A percentile compares a stretch with the other conserved stretches of the same genome.
Evolutionary conservation across 805 yeast species (phyloP).

Genomic region (Naumovozyma baii): DNA sequence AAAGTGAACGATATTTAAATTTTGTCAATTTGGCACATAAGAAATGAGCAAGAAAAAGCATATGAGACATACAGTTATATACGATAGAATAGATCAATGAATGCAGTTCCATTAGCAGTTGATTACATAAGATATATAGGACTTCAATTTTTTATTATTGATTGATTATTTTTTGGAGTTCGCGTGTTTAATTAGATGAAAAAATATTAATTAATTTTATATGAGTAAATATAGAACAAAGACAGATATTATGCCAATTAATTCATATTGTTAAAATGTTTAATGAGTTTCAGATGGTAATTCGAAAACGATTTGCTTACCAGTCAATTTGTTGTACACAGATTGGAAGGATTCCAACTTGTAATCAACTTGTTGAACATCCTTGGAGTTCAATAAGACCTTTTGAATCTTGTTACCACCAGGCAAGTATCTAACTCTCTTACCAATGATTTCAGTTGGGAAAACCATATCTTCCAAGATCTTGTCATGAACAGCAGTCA

Average conservation of each 20-base stretch:
- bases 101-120: too few relatives aligned
- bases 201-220: slow-evolving; percentile 5
- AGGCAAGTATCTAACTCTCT: slow-evolving; percentile 97
- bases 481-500: slow-evolving; percentile 97
- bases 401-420: slow-evolving; percentile 99
- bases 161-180: neutral
- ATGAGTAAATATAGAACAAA: slow-evolving; percentile 6
- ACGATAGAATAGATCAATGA: too few relatives aligned
- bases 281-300: slow-evolving; percentile 47
- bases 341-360: slow-evolving; percentile 99
- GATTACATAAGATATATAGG: neutral
- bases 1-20: slow-evolving; percentile 12
- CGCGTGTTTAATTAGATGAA: slow-evolving; percentile 25
- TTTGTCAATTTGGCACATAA: slow-evolving; percentile 14
- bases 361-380: slow-evolving; percentile 92
- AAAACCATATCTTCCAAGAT: slow-evolving; percentile 97
- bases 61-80: too few relatives aligned
- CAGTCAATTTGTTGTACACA: slow-evolving; percentile 96
- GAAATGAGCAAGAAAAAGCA: neutral
- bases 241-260: slow-evolving; percentile 1
- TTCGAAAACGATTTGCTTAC: slow-evolving; percentile 98
- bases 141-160: neutral
- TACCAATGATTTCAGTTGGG: slow-evolving; percentile 99
- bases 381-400: slow-evolving; percentile 96
- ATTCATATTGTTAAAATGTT: slow-evolving; percentile 10